Evolutionary conservation across 768 basidiomycete genomes (phyloP), one percentile per base, ranked within the genome.

Genomic region (Naganishia vaughanmartiniae): DNA sequence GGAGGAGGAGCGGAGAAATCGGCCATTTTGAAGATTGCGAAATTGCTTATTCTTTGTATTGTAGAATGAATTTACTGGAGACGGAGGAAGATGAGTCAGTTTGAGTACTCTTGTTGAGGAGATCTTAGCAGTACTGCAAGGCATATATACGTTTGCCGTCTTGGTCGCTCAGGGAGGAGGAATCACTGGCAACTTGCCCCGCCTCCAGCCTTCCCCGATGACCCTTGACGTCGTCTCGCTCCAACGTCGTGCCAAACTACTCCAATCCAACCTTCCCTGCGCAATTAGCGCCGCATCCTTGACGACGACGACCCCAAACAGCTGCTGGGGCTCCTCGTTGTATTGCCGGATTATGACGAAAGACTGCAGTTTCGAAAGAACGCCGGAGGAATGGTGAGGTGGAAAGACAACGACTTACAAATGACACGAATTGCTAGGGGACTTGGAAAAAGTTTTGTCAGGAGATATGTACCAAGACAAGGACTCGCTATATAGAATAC

Each of bases 1-100:
- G 91, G 91, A 69, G 85, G 79, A 75, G 91, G 42, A 42, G 42
- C 89, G 77, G 90, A 88, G 77, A 86, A 76, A 73, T 79, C 75
- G 60, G 73, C 70, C 73, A 74, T 74, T 60, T 33, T 69, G 30
- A n/a, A 15, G 5, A 4, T n/a, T 19, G 4, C 31, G 42, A 54
- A 24, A 12, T 14, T 1, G 53, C 17, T 39, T 42, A 9, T 21
- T 3, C 14, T 26, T 11, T 26, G 14, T n/a, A 30, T 11, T 26
- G 10, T 12, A 28, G 7, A n/a, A 42, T 42, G 30, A 19, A 9
- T 42, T 1, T 63, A 42, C 60, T 63, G 28, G 7, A 39, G 30
- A 26, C 11, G 42, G 14, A 63, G 0, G 19, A 4, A 46, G 30
- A n/a, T n/a, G 36, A 34, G 60, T 45, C 60, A 63, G 39, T 17